Evolutionary conservation across 345 rosid genomes (phyloP).

Genomic region (Raphanus sativus): DNA sequence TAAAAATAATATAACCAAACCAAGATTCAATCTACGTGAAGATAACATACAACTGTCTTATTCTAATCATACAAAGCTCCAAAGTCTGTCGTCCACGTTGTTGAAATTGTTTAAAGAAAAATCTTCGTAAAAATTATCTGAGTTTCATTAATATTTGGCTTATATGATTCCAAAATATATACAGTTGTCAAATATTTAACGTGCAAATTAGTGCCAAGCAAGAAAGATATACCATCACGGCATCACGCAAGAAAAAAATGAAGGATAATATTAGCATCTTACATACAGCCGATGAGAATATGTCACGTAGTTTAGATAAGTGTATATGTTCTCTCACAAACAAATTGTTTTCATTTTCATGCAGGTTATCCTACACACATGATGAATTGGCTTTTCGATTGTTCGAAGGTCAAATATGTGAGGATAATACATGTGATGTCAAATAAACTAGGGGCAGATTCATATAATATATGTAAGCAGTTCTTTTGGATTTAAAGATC

Average conservation of each 20-base stretch:
- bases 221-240: neutral
- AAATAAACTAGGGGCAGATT: constrained; percentile 11
- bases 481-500: constrained; percentile 13
- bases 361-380: neutral
- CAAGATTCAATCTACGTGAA: constrained; percentile 31
- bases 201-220: constrained; percentile 27
- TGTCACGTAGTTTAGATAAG: constrained; percentile 2
- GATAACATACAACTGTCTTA: constrained; percentile 13
- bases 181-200: constrained; percentile 22
- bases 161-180: constrained; percentile 8
- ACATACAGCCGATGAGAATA: neutral
- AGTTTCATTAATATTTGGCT: neutral
- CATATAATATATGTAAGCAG: neutral
- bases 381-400: constrained; percentile 29
- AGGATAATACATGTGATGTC: neutral
- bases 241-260: neutral
- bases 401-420: constrained; percentile 12
- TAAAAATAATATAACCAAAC: neutral
- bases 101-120: neutral
- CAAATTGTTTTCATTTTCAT: constrained; percentile 12
- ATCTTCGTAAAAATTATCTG: neutral
- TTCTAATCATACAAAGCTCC: constrained; percentile 20
- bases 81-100: constrained; percentile 29
- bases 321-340: neutral
- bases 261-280: constrained; percentile 16